Conservation (phyloP, 495 filamentous ascomycete genomes). For the Astrothelium subdiscretum region DNA sequence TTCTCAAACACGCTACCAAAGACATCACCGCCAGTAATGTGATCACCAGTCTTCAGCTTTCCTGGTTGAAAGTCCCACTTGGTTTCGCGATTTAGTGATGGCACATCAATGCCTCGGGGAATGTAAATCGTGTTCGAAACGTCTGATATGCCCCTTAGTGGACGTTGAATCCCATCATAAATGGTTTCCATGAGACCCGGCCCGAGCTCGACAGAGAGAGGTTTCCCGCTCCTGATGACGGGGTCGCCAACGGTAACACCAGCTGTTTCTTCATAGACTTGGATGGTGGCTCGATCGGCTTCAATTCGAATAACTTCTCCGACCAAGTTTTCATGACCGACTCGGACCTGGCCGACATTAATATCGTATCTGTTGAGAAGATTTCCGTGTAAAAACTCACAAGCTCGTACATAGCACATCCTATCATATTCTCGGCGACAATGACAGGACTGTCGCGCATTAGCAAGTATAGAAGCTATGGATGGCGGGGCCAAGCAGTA, state of each 20-base stretch:
- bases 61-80: conserved; percentile 92
- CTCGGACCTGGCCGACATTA: conserved; percentile 49
- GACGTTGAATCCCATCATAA: conserved; percentile 97
- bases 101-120: conserved; percentile 82
- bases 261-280: conserved; percentile 99
- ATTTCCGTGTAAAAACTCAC: conserved; percentile 34
- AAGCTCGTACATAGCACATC: conserved; percentile 99
- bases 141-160: conserved; percentile 70
- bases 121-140: conserved; percentile 85
- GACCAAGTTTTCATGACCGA: conserved; percentile 79
- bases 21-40: conserved; percentile 90
- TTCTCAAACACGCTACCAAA: conserved; percentile 95
- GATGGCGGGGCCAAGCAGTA: conserved; percentile 30
- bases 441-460: conserved; percentile 68
- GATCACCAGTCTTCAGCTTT: conserved; percentile 82
- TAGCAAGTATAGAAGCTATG: conserved; percentile 1
- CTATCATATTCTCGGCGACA: conserved; percentile 95
- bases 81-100: conserved; percentile 73
- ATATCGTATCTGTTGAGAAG: neutral
- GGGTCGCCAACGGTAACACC: conserved; percentile 95
- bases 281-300: conserved; percentile 87
- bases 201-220: conserved; percentile 90
- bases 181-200: conserved; percentile 98
- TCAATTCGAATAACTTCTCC: conserved; percentile 98
- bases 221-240: conserved; percentile 80